phyloP scores from a whole-genome alignment of 2,329 filamentous ascomycete species.

The Alternaria hordeiaustralica region DNA sequence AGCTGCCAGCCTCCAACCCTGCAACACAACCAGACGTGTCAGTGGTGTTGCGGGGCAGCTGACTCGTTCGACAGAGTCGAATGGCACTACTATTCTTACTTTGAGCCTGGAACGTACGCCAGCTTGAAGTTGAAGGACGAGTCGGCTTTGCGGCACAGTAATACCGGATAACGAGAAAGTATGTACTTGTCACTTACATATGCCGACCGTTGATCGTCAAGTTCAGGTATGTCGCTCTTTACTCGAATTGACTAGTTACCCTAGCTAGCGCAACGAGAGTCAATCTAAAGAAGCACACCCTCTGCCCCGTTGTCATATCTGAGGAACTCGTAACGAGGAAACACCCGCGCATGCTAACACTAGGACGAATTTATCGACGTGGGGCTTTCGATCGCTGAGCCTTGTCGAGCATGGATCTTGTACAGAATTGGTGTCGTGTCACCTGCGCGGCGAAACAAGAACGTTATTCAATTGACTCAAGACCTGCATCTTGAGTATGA shows the following conservation, averaged over 20 bases:
- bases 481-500: background rate
- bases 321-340: background rate
- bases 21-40: conserved; percentile 7
- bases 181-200: background rate
- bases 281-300: background rate
- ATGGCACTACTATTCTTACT: conserved; percentile 1
- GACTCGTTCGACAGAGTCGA: conserved; percentile 5
- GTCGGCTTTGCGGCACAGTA: background rate
- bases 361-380: background rate
- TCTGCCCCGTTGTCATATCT: background rate
- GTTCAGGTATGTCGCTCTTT: background rate
- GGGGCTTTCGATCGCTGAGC: background rate
- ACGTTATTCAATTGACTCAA: background rate
- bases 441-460: background rate
- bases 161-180: background rate
- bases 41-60: conserved; percentile 6
- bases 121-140: background rate
- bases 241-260: background rate
- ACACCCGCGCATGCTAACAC: background rate
- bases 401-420: background rate
- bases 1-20: background rate
- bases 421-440: background rate
- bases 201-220: background rate
- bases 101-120: background rate
- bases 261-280: background rate